Conservation (phyloP, 768 basidiomycete species). For the Termitomyces sp. region DNA sequence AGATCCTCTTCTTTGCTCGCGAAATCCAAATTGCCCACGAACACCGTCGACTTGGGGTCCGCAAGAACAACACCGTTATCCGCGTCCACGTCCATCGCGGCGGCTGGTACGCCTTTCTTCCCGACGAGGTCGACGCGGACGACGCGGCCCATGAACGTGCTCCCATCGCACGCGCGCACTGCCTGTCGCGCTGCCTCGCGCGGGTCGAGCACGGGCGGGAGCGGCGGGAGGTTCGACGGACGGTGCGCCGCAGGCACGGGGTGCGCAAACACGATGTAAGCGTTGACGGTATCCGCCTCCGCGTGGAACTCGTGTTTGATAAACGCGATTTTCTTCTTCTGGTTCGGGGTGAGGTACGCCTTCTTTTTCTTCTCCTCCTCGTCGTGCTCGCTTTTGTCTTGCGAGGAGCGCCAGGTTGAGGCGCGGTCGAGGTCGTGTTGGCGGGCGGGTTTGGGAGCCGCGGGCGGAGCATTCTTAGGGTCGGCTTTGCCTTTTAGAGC, state of each 20-base stretch:
- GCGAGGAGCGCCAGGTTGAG: slow-evolving; percentile 48
- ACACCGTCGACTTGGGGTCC: slow-evolving; percentile 80
- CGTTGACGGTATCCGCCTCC: slow-evolving; percentile 69
- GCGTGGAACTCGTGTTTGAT: slow-evolving; percentile 91
- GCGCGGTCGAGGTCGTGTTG: slow-evolving; percentile 54
- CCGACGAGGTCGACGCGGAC: slow-evolving; percentile 74
- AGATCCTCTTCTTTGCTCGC: slow-evolving; percentile 88
- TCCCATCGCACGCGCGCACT: slow-evolving; percentile 60
- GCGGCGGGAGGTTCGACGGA: slow-evolving; percentile 48
- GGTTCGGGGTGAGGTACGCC: slow-evolving; percentile 67
- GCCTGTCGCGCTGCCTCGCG: slow-evolving; percentile 62
- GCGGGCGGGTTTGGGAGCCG: slow-evolving; percentile 30
- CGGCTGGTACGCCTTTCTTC: slow-evolving; percentile 16
- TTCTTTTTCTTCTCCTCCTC: slow-evolving; percentile 30
- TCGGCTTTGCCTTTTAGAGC: slow-evolving; percentile 27
- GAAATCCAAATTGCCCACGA: slow-evolving; percentile 93
- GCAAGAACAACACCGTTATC: slow-evolving; percentile 26
- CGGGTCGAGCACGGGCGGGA: slow-evolving; percentile 50
- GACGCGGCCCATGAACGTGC: slow-evolving; percentile 68
- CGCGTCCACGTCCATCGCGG: slow-evolving; percentile 15
- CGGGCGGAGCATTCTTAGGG: slow-evolving; percentile 18
- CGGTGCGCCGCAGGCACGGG: slow-evolving; percentile 36
- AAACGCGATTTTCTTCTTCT: slow-evolving; percentile 93
- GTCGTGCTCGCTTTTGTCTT: slow-evolving; percentile 35
- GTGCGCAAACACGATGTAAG: slow-evolving; percentile 90